phyloP scores from a whole-genome alignment of 176 grass and related monocot genomes.

The Eragrostis curvula region DNA sequence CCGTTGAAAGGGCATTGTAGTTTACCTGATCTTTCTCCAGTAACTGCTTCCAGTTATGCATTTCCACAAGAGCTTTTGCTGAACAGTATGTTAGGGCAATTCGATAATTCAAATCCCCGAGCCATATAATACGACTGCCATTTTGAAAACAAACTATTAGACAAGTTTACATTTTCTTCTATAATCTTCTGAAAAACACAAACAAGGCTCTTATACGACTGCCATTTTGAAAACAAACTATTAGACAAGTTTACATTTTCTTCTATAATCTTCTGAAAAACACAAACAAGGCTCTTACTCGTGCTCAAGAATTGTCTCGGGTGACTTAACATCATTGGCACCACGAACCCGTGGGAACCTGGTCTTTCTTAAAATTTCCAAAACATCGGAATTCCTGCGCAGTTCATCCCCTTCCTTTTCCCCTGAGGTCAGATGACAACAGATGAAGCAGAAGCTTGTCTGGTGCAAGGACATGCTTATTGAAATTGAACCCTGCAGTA shows the following conservation, averaged over 20 bases:
- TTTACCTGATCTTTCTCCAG: conserved; percentile 93
- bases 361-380: conserved; percentile 86
- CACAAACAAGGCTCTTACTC: conserved; percentile 57
- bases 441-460: conserved; percentile 90
- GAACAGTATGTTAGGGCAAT: conserved; percentile 79
- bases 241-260: conserved; percentile 15
- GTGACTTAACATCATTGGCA: conserved; percentile 59
- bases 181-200: conserved; percentile 9
- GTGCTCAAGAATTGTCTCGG: conserved; percentile 81
- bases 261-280: conserved; percentile 5
- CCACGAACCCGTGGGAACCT: conserved; percentile 68
- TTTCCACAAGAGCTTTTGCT: conserved; percentile 81
- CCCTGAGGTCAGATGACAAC: conserved; percentile 84
- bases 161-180: conserved; percentile 5
- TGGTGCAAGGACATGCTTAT: conserved; percentile 93
- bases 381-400: conserved; percentile 80
- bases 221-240: conserved; percentile 39
- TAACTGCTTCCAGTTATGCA: conserved; percentile 89
- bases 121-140: conserved; percentile 90
- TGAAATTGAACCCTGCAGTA: conserved; percentile 81
- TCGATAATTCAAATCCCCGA: conserved; percentile 93
- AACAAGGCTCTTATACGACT: conserved; percentile 65
- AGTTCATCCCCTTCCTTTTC: conserved; percentile 92
- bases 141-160: conserved; percentile 20
- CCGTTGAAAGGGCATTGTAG: neutral